phyloP scores from a whole-genome alignment of 345 rosid genomes.

The Acer campestre region DNA sequence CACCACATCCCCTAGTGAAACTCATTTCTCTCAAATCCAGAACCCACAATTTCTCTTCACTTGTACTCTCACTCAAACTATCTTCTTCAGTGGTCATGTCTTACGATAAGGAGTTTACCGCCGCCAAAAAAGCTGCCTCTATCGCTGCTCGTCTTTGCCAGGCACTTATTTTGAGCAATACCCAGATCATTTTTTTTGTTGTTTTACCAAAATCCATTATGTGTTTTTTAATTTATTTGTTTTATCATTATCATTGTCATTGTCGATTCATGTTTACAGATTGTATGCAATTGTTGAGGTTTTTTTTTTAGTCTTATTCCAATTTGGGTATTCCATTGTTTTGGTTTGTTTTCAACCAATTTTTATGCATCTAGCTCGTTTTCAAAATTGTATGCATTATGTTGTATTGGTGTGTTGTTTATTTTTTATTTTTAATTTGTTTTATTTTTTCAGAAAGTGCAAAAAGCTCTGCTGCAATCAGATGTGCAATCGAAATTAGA shows the following conservation, averaged over 20 bases:
- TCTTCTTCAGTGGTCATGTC: slow-evolving; percentile 41
- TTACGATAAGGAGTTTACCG: slow-evolving; percentile 80
- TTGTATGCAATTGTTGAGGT: too few relatives aligned
- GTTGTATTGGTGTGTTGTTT: background rate
- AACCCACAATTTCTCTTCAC: slow-evolving; percentile 16
- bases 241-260: background rate
- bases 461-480: slow-evolving; percentile 75
- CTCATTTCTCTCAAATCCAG: slow-evolving; percentile 10
- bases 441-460: slow-evolving; percentile 66
- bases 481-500: slow-evolving; percentile 92
- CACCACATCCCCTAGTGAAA: slow-evolving; percentile 7
- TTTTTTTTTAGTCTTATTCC: too few relatives aligned
- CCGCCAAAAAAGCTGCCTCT: slow-evolving; percentile 90
- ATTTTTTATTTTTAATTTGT: slow-evolving; percentile 16
- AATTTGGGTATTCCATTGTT: too few relatives aligned
- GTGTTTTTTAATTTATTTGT: background rate
- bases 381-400: background rate
- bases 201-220: slow-evolving; percentile 23
- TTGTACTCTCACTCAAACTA: slow-evolving; percentile 5
- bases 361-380: background rate
- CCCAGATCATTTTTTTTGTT: background rate
- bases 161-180: slow-evolving; percentile 35
- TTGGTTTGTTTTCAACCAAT: background rate
- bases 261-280: background rate
- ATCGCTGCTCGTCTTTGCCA: slow-evolving; percentile 93